These are phyloP conservation scores for Amaranthus hypochondriacus DNA, from an alignment of 148 eudicot genomes.

Conservation along the genomic window DNA sequence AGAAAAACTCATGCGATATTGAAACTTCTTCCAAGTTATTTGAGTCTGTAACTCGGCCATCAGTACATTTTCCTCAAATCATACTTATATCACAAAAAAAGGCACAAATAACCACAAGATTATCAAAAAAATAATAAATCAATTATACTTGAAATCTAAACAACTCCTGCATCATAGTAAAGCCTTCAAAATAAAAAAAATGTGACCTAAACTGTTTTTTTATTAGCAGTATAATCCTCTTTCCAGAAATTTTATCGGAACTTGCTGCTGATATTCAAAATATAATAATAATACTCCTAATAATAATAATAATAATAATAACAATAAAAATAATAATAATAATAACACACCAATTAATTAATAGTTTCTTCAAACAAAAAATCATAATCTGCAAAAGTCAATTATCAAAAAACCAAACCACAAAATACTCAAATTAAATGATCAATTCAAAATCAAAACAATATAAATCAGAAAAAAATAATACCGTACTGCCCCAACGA, in stretches of 20 bases:
- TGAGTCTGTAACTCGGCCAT: neutral
- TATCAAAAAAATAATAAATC: neutral
- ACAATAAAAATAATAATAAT: too few species aligned
- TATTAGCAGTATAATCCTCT: too few species aligned
- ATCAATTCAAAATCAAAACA: neutral
- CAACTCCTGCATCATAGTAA: neutral
- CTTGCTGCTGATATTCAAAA: too few species aligned
- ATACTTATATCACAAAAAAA: neutral
- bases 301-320: too few species aligned
- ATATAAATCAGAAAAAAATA: neutral
- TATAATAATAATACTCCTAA: too few species aligned
- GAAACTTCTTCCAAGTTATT: neutral
- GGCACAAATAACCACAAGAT: neutral
- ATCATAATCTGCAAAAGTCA: neutral
- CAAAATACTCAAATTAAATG: neutral
- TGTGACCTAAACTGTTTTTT: too few species aligned
- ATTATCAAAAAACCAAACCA: neutral
- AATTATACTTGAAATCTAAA: neutral
- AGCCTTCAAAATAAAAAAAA: too few species aligned
- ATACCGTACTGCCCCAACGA: conserved; percentile 99
- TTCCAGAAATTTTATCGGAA: too few species aligned
- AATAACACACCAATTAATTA: too few species aligned
- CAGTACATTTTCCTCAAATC: neutral
- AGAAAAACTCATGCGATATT: neutral
- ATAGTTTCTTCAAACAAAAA: too few species aligned